Base-by-base conservation (phyloP, 2,329 filamentous ascomycete species). In the Xylariomycetidae sp. region DNA sequence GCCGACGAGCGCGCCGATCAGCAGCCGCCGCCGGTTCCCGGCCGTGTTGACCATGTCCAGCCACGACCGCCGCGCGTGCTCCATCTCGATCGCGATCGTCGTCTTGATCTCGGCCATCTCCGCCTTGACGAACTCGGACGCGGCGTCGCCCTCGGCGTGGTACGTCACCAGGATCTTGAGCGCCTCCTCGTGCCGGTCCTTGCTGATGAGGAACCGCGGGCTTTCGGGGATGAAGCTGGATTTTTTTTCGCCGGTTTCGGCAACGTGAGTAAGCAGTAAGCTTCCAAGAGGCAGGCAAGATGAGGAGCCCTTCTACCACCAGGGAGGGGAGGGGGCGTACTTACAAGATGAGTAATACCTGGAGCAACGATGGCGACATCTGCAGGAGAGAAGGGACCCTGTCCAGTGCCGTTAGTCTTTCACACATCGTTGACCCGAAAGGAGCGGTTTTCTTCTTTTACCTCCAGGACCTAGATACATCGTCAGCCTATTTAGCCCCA, bases 91-190 rank as follows among this genome's bases (percentile, higher is more conserved):
- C 5, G 45, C 44, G 25, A 57, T 70, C 1, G 74, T 73, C 4
- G 67, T 64, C 39, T 71, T 63, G 37, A 78, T 77, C 50, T 77
- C 70, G 3, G 66, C 64, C 54, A 74, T 67, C 44, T 78, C 74
- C 3, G 49, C 51, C 36, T 49, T 64, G 6, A 73, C 68, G 14
- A 72, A 60, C 19, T 66, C 53, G 3, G 67, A 69, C 16, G 63
- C 56, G 9, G 50, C 49, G 40, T 71, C 61, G 7, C 68, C 69
- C 45, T 72, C 67, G 11, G 63, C 61, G 37, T 72, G 64, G 43
- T 67, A 56, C 10, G 47, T 45, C n/a, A 48, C 43, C 23, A 57
- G 31, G 6, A 70, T 34, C 22, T 48, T 29, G 22, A 47, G 49
- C 2, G 54, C 54, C 30, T 57, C 52, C 20, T 56, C 53, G 33